phyloP scores from a whole-genome alignment of 2,329 filamentous ascomycete genomes.

The Penicillium sp. region DNA sequence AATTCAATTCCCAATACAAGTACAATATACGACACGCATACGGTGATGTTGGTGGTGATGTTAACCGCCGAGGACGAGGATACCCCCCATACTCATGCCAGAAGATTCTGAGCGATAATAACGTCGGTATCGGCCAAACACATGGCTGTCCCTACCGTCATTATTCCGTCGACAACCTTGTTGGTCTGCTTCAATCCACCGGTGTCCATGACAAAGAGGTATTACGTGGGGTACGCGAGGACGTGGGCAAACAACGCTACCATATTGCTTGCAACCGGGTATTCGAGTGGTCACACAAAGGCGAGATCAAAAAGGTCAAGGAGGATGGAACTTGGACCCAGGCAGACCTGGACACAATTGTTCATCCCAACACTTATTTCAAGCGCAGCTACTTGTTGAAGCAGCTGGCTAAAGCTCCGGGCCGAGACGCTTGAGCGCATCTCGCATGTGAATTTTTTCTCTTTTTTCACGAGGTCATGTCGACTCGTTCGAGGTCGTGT shows the following conservation, averaged over 20 bases:
- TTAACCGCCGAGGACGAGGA: slow-evolving; percentile 81
- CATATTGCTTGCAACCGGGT: slow-evolving; percentile 97
- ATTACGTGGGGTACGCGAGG: slow-evolving; percentile 80
- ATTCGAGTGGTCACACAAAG: slow-evolving; percentile 84
- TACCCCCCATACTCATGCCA: slow-evolving; percentile 94
- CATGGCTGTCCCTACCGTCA: slow-evolving; percentile 98
- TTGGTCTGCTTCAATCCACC: slow-evolving; percentile 72
- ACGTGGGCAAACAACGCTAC: slow-evolving; percentile 84
- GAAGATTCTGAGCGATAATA: slow-evolving; percentile 88
- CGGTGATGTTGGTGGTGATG: slow-evolving; percentile 92
- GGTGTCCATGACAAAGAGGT: slow-evolving; percentile 80
- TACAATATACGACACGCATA: slow-evolving; percentile 97
- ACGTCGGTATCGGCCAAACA: slow-evolving; percentile 81
- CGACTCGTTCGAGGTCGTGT: slow-evolving; percentile 18
- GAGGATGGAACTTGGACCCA: slow-evolving; percentile 73
- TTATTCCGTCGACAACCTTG: slow-evolving; percentile 85
- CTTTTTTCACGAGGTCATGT: slow-evolving; percentile 56
- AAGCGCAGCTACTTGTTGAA: slow-evolving; percentile 90
- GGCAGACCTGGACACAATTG: slow-evolving; percentile 87
- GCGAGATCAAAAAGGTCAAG: slow-evolving; percentile 75
- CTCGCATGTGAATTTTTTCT: slow-evolving; percentile 38
- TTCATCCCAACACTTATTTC: slow-evolving; percentile 98
- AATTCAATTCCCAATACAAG: slow-evolving; percentile 95
- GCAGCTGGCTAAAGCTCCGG: slow-evolving; percentile 65
- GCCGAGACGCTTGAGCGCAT: slow-evolving; percentile 45